phyloP scores from a whole-genome alignment of 495 filamentous ascomycete species.

The Lasiosphaeris hirsuta region DNA sequence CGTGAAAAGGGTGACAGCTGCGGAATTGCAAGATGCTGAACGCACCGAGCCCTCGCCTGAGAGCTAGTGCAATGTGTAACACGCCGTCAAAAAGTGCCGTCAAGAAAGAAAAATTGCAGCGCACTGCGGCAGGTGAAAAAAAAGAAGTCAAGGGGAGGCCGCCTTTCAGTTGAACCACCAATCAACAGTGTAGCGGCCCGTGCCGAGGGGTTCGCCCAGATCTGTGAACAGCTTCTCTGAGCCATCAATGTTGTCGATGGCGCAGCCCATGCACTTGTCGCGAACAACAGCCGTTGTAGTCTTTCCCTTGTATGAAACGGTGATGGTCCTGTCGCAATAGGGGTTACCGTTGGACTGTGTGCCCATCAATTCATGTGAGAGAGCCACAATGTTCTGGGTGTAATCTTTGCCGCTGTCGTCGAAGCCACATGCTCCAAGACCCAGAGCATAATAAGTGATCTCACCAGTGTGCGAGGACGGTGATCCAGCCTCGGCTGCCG shows the following conservation, averaged over 20 bases:
- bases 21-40: background rate
- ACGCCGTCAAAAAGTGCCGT: background rate
- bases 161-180: conserved; percentile 41
- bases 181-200: conserved; percentile 32
- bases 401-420: conserved; percentile 39
- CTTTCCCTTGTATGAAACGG: conserved; percentile 54
- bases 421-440: conserved; percentile 45
- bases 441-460: conserved; percentile 46
- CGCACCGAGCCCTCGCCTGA: conserved; percentile 4
- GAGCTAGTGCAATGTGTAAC: background rate
- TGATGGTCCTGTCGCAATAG: conserved; percentile 65
- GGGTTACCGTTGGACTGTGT: conserved; percentile 51
- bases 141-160: too few species aligned
- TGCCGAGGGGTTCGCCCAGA: conserved; percentile 38
- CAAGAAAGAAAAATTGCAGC: background rate
- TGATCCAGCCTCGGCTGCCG: conserved; percentile 11
- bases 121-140: background rate
- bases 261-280: conserved; percentile 76
- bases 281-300: conserved; percentile 54
- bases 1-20: too few species aligned
- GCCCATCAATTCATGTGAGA: conserved; percentile 40
- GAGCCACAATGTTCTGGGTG: conserved; percentile 42
- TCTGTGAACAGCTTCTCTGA: conserved; percentile 43
- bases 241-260: conserved; percentile 42
- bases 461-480: conserved; percentile 33